Evolutionary conservation across 2,329 filamentous ascomycete genomes (phyloP).

Genomic region (Epichloe scottii): DNA sequence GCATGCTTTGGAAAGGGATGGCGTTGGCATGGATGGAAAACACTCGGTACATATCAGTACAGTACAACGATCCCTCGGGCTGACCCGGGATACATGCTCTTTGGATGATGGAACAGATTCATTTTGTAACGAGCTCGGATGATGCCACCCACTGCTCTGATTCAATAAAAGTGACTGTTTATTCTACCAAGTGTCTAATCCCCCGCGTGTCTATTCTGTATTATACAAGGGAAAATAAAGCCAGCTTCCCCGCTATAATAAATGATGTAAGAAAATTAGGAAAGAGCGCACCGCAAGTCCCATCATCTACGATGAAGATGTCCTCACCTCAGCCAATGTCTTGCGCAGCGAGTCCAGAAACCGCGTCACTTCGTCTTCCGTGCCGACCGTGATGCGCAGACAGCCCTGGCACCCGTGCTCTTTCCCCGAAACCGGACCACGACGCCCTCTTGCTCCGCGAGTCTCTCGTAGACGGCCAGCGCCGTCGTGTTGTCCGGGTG

Average conservation of each 20-base stretch:
- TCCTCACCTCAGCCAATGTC: slow-evolving; percentile 32
- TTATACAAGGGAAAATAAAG: no score
- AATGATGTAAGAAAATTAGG: no score
- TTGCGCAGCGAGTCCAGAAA: slow-evolving; percentile 58
- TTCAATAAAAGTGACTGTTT: no score
- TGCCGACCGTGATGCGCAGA: slow-evolving; percentile 83
- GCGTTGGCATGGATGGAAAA: neutral
- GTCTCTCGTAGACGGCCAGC: slow-evolving; percentile 64
- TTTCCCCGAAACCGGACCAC: slow-evolving; percentile 91
- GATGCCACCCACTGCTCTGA: neutral
- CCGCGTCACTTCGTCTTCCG: slow-evolving; percentile 69
- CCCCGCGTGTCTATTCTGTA: no score
- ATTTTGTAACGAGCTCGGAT: neutral
- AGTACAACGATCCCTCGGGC: neutral
- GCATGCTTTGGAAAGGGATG: neutral
- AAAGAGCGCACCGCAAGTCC: neutral
- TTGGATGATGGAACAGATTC: neutral
- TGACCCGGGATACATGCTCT: neutral
- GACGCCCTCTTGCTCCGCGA: slow-evolving; percentile 79
- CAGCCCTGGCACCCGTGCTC: slow-evolving; percentile 84
- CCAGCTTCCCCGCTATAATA: no score
- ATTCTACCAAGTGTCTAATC: no score
- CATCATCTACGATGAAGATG: neutral
- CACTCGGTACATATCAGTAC: neutral
- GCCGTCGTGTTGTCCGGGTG: slow-evolving; percentile 70